A percentile compares a stretch with the other conserved stretches of the same genome.
These are phyloP conservation scores for Croton setiger DNA, from an alignment of 441 rosid species.

Conservation along the genomic window DNA sequence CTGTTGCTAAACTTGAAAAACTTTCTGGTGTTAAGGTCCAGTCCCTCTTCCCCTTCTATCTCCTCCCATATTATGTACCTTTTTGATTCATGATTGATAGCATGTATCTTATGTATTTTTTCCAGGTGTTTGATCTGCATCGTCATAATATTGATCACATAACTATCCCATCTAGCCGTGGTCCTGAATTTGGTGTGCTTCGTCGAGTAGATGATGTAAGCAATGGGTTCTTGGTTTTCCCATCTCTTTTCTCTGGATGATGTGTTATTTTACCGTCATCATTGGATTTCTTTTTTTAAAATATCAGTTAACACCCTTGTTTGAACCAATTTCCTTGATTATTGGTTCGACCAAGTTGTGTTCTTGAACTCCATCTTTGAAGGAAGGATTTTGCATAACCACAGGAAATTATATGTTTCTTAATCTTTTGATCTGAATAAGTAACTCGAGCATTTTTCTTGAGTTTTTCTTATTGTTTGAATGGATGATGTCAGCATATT, in stretches of 20 bases:
- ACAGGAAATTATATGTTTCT: not conserved
- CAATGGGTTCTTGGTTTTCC: constrained; percentile 14
- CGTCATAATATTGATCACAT: constrained; percentile 98
- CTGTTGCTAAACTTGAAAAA: constrained; percentile 79
- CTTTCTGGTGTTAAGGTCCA: constrained; percentile 89
- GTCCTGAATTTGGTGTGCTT: constrained; percentile 79
- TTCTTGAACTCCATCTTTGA: not conserved
- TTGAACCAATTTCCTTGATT: not conserved
- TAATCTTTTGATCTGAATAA: not conserved
- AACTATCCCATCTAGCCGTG: constrained; percentile 76
- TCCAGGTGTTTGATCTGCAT: constrained; percentile 89
- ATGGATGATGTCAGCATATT: too few species aligned
- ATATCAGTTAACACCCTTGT: not conserved
- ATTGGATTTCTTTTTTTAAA: not conserved
- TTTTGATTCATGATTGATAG: not conserved
- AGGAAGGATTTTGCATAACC: too few species aligned
- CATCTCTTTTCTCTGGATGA: constrained; percentile 9
- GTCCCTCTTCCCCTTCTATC: constrained; percentile 20
- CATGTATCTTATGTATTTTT: constrained; percentile 20
- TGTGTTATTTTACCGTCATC: not conserved
- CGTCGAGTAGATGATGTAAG: constrained; percentile 92
- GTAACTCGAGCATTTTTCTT: not conserved
- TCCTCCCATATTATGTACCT: constrained; percentile 7
- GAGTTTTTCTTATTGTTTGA: not conserved
- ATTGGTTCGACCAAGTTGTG: not conserved